phyloP scores from a whole-genome alignment of 2,329 filamentous ascomycete genomes.

The Penicillium crustosum region DNA sequence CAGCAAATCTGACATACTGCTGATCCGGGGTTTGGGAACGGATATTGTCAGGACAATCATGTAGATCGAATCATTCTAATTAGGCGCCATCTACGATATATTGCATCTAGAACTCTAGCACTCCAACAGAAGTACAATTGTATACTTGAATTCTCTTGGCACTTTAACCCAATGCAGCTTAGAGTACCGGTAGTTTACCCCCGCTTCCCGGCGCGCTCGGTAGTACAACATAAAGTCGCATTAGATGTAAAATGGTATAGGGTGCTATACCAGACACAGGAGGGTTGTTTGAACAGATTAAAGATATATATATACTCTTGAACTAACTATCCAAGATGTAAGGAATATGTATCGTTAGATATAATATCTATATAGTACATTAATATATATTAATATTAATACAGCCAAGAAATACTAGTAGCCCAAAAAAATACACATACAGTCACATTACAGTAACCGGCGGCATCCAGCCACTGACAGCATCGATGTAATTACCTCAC shows the following conservation, averaged over 20 bases:
- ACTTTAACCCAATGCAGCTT: background rate
- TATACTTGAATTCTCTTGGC: background rate
- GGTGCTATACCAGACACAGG: background rate
- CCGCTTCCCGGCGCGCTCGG: background rate
- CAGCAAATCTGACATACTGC: background rate
- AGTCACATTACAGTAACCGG: slow-evolving; percentile 2
- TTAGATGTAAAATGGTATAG: background rate
- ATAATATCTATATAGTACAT: too few relatives aligned
- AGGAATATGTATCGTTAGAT: background rate
- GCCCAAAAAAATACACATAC: background rate
- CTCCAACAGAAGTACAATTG: background rate
- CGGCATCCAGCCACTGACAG: slow-evolving; percentile 1
- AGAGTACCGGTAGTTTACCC: background rate
- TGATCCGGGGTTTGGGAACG: too few relatives aligned
- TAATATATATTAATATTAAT: background rate
- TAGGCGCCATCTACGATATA: background rate
- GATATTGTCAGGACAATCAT: too few relatives aligned
- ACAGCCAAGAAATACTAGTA: background rate
- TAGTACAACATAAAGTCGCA: background rate
- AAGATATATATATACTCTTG: background rate
- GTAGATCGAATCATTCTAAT: background rate
- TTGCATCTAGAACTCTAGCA: background rate
- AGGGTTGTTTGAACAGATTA: background rate
- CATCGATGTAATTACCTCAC: slow-evolving; percentile 7
- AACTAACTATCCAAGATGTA: background rate